Conservation (phyloP, 2,329 filamentous ascomycete species). For the Alternaria sp. region DNA sequence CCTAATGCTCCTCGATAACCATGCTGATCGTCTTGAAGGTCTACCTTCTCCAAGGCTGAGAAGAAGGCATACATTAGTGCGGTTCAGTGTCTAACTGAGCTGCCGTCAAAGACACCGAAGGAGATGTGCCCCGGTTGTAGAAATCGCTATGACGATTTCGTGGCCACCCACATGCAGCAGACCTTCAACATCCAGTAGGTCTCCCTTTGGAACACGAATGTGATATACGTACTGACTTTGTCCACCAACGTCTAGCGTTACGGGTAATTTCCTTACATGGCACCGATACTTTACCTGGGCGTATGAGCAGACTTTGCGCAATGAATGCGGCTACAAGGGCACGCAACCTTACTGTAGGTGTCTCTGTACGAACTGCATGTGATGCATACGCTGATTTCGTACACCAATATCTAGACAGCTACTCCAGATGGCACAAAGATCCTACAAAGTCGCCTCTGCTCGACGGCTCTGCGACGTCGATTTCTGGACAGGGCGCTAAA, state of each 20-base stretch:
- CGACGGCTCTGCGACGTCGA: conserved; percentile 58
- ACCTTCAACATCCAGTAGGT: conserved; percentile 26
- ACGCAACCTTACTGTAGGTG: conserved; percentile 19
- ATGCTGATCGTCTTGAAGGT: background rate
- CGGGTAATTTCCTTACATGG: conserved; percentile 33
- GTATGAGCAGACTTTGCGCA: conserved; percentile 32
- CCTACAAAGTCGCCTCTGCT: conserved; percentile 57
- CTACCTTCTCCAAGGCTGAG: conserved; percentile 26
- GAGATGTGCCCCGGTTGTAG: conserved; percentile 30
- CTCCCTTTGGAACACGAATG: background rate
- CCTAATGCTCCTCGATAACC: background rate
- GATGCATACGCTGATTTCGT: background rate
- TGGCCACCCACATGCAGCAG: conserved; percentile 36
- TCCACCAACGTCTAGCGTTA: conserved; percentile 9
- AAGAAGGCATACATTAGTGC: conserved; percentile 38
- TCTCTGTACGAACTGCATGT: background rate
- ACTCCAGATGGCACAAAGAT: conserved; percentile 29
- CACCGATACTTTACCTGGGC: conserved; percentile 34
- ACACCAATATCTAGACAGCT: conserved; percentile 17
- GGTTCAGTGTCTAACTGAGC: conserved; percentile 35
- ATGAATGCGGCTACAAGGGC: conserved; percentile 36
- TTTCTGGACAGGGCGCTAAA: conserved; percentile 52
- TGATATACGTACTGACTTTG: background rate
- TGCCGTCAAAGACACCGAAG: conserved; percentile 25
- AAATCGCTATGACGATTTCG: conserved; percentile 38